phyloP scores from a whole-genome alignment of 768 basidiomycete genomes.

The Strobilomyces echinocephalus region DNA sequence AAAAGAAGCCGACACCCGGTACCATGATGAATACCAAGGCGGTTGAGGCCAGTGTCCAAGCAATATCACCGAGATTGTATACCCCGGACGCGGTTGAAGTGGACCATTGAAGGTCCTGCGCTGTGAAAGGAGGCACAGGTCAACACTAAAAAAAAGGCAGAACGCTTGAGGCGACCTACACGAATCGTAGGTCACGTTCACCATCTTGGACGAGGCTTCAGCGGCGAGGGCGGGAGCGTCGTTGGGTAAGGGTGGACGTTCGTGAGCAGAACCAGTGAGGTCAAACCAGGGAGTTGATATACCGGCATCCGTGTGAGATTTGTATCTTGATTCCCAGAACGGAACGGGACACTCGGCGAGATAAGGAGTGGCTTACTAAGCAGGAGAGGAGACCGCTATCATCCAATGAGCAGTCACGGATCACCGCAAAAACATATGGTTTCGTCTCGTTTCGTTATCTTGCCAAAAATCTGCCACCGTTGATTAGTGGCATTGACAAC shows the following conservation, averaged over 20 bases:
- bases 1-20: slow-evolving; percentile 83
- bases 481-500: not conserved
- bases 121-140: slow-evolving; percentile 19
- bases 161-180: slow-evolving; percentile 24
- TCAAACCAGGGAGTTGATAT: slow-evolving; percentile 14
- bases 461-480: slow-evolving; percentile 4
- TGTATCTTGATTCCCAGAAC: slow-evolving; percentile 9
- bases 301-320: slow-evolving; percentile 18
- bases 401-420: slow-evolving; percentile 14
- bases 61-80: slow-evolving; percentile 63
- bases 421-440: not conserved
- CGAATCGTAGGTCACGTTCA: slow-evolving; percentile 41
- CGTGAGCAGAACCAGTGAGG: not conserved
- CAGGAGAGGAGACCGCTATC: slow-evolving; percentile 16
- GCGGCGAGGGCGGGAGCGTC: not conserved
- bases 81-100: slow-evolving; percentile 24
- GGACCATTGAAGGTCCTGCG: slow-evolving; percentile 36
- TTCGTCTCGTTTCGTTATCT: slow-evolving; percentile 9
- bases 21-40: slow-evolving; percentile 86
- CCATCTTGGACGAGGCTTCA: slow-evolving; percentile 27
- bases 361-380: slow-evolving; percentile 23
- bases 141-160: not conserved
- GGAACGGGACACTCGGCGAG: too few relatives aligned
- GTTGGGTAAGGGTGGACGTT: slow-evolving; percentile 1
- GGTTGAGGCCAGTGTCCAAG: slow-evolving; percentile 66